Evolutionary conservation across 345 rosid genomes (phyloP).

Genomic region (Pseudoturritis turrita): DNA sequence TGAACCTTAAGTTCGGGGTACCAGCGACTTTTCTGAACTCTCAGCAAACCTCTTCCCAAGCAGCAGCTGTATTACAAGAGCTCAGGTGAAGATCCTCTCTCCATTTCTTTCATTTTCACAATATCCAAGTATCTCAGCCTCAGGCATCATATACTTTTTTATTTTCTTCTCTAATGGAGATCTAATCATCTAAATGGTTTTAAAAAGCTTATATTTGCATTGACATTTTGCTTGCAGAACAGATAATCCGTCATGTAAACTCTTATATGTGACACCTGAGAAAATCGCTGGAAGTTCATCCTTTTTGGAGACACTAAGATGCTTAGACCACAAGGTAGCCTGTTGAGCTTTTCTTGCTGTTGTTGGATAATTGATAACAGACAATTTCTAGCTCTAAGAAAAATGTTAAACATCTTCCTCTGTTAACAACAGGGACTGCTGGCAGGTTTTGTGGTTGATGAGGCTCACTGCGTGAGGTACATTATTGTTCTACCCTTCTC

Average conservation of each 20-base stretch:
- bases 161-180: neutral
- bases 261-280: conserved; percentile 90
- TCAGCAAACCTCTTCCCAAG: conserved; percentile 80
- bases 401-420: neutral
- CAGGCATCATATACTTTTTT: neutral
- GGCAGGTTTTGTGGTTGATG: conserved; percentile 86
- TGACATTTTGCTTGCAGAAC: conserved; percentile 37
- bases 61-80: conserved; percentile 69
- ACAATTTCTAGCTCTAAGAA: neutral
- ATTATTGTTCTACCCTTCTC: neutral
- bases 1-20: conserved; percentile 72
- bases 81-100: conserved; percentile 51
- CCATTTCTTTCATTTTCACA: neutral
- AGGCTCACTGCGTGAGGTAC: conserved; percentile 94
- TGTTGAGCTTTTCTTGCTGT: neutral
- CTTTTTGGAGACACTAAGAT: conserved; percentile 56
- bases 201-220: neutral
- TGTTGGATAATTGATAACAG: neutral
- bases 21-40: conserved; percentile 87
- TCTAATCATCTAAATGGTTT: neutral
- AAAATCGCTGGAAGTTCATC: conserved; percentile 68
- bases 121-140: neutral
- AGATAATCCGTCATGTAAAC: conserved; percentile 82
- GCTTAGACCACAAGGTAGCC: conserved; percentile 62
- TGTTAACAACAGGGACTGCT: conserved; percentile 52